These are phyloP conservation scores for Verticillium longisporum DNA, from an alignment of 2,329 filamentous ascomycete species.

Conservation along the genomic window DNA sequence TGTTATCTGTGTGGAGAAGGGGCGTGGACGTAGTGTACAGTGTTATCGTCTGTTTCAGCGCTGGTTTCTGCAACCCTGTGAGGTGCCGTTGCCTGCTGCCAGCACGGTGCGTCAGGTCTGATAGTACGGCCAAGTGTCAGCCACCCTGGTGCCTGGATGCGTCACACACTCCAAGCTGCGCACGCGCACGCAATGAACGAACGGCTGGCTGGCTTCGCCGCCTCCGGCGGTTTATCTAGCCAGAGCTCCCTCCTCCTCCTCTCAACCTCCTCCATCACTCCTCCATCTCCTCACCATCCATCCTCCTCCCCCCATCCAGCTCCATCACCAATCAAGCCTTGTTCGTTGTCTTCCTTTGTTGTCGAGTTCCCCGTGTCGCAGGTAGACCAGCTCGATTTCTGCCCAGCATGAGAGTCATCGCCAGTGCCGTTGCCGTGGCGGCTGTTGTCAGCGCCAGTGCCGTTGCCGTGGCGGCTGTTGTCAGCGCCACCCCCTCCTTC, in stretches of 20 bases:
- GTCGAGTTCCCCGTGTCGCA: slow-evolving; percentile 21
- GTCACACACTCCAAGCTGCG: slow-evolving; percentile 8
- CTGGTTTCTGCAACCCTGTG: not conserved
- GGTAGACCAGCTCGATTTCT: slow-evolving; percentile 24
- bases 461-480: slow-evolving; percentile 67
- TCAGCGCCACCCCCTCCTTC: slow-evolving; percentile 70
- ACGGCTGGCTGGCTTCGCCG: slow-evolving; percentile 5
- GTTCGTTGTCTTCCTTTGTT: slow-evolving; percentile 19
- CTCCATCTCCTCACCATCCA: slow-evolving; percentile 14
- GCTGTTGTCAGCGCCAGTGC: slow-evolving; percentile 65
- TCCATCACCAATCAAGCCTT: slow-evolving; percentile 6
- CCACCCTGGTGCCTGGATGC: slow-evolving; percentile 8
- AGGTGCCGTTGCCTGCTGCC: not conserved
- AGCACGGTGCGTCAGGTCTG: not conserved
- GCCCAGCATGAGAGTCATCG: slow-evolving; percentile 64
- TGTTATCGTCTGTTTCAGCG: not conserved
- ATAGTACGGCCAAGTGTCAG: not conserved
- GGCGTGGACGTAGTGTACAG: not conserved
- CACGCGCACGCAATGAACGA: slow-evolving; percentile 13
- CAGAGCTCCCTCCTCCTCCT: slow-evolving; percentile 10
- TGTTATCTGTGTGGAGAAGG: slow-evolving; percentile 10
- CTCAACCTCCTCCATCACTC: slow-evolving; percentile 17
- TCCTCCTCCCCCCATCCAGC: slow-evolving; percentile 13
- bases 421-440: slow-evolving; percentile 67
- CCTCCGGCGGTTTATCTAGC: slow-evolving; percentile 16